Percentiles rank a stretch among this genome's conserved stretches.
These are phyloP conservation scores for Phytophthora nicotianae DNA, from an alignment of 352 stramenopile species.

Conservation along the genomic window DNA sequence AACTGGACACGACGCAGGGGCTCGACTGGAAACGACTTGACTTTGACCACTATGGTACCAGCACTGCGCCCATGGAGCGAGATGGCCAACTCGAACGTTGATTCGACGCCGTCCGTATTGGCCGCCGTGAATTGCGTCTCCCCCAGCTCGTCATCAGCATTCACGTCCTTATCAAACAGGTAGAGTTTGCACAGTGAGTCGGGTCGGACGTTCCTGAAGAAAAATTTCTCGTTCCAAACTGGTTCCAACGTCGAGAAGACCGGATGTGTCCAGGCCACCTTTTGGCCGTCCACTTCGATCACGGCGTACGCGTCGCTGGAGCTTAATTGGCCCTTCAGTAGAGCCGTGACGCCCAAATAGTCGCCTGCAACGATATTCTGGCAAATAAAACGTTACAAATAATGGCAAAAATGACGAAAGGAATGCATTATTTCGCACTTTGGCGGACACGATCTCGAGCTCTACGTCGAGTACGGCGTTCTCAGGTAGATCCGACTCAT, in stretches of 20 bases:
- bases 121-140: constrained; percentile 31
- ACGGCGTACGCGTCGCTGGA: constrained; percentile 45
- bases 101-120: constrained; percentile 32
- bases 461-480: constrained; percentile 37
- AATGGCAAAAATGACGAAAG: background rate
- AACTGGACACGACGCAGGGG: constrained; percentile 7
- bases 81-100: constrained; percentile 40
- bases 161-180: constrained; percentile 47
- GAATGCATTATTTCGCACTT: constrained; percentile 26
- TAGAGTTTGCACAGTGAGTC: constrained; percentile 37
- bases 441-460: constrained; percentile 41
- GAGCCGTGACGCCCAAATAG: constrained; percentile 31
- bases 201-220: constrained; percentile 37
- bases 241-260: constrained; percentile 42
- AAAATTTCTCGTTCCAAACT: constrained; percentile 48
- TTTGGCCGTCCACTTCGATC: constrained; percentile 41
- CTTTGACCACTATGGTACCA: constrained; percentile 37
- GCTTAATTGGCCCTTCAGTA: constrained; percentile 35
- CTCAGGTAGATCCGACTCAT: constrained; percentile 23
- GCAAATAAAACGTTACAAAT: background rate
- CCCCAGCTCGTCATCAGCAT: constrained; percentile 38
- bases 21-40: constrained; percentile 31
- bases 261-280: constrained; percentile 43
- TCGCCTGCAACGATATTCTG: constrained; percentile 39
- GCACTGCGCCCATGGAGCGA: constrained; percentile 19